Evolutionary conservation across 805 yeast genomes (phyloP), one percentile per base, ranked within the genome.

Genomic region (Yarrowia sp.): DNA sequence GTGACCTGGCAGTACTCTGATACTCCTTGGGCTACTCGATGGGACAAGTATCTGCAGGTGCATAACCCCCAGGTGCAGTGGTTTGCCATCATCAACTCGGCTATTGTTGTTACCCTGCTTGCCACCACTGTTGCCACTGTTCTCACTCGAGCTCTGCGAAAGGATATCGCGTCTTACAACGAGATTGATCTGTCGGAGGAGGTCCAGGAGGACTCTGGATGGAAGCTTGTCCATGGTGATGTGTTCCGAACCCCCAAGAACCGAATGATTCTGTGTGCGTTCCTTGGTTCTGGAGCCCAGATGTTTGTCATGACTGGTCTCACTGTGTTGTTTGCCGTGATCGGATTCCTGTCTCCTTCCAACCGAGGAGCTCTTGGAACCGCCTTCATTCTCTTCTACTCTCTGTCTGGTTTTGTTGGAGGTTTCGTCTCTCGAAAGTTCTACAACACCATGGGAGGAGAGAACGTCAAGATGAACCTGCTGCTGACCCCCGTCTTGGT

Each of bases 221-320:
- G 99, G 99, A 95, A 95, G 75, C 82, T 95, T 68, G 87, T 92
- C 43, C 96, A 92, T 71, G 98, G 98, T 67, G 98, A 93, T 75
- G 92, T 93, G 35, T 93, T 93, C 79, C 84, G 98, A 75, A 78
- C 92, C 8, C 98, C 98, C 47, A 74, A 80, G 60, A 79, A 83
- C 69, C 81, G 88, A 65, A 81, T 92, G 83, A 66, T 89, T 6
- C 81, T 92, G 66, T 88, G 97, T 1, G 85, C 92, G 8, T 76
- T 92, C 22, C 84, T 92, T 57, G 99, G 99, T 51, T 86, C 95
- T 63, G 99, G 99, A 67, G 76, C 83, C 35, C 99, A 95, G 77
- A 75, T 93, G 36, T 83, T 92, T 68, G 79, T 88, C 71, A 92
- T 95, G 92, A 74, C 86, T 2, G 75, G 85, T 43, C 81, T 84